Conservation (phyloP, 2,329 filamentous ascomycete species). For the Geosmithia putterillii region DNA sequence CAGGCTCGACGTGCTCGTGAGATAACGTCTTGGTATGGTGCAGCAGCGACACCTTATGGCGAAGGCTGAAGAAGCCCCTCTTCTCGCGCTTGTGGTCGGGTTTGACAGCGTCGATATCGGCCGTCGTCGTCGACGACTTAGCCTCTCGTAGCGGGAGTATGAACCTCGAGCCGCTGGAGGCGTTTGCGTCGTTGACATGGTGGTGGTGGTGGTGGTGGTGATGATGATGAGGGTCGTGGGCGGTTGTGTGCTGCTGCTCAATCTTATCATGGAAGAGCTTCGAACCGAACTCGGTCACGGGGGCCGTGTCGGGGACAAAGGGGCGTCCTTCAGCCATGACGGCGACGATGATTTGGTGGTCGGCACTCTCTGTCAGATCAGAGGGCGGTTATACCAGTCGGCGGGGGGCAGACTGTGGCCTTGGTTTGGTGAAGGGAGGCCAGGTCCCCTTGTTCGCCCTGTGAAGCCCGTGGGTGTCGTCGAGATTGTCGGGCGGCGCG, state of each 20-base stretch:
- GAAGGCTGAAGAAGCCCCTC: constrained; percentile 26
- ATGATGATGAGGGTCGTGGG: constrained; percentile 17
- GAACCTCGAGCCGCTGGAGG: constrained; percentile 25
- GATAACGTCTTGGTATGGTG: constrained; percentile 15
- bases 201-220: constrained; percentile 6
- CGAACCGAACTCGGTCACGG: constrained; percentile 55
- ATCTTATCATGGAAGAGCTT: constrained; percentile 52
- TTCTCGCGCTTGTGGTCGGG: constrained; percentile 27
- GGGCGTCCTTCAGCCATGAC: constrained; percentile 20
- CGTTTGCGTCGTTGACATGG: not conserved
- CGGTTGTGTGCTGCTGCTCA: constrained; percentile 30
- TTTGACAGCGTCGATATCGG: constrained; percentile 16
- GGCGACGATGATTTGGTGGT: not conserved
- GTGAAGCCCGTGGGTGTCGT: not conserved
- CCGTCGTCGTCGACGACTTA: constrained; percentile 9
- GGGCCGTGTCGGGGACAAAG: constrained; percentile 45
- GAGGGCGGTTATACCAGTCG: not conserved
- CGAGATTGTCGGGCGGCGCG: not conserved
- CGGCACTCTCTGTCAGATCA: too few relatives aligned
- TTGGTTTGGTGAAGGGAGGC: constrained; percentile 1
- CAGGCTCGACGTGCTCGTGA: constrained; percentile 5
- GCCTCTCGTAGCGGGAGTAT: constrained; percentile 36
- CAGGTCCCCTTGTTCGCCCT: not conserved
- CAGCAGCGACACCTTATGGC: constrained; percentile 23
- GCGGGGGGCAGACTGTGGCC: not conserved